These are phyloP conservation scores for Alternaria tenuissima DNA, from an alignment of 2,329 filamentous ascomycete species.

Conservation along the genomic window DNA sequence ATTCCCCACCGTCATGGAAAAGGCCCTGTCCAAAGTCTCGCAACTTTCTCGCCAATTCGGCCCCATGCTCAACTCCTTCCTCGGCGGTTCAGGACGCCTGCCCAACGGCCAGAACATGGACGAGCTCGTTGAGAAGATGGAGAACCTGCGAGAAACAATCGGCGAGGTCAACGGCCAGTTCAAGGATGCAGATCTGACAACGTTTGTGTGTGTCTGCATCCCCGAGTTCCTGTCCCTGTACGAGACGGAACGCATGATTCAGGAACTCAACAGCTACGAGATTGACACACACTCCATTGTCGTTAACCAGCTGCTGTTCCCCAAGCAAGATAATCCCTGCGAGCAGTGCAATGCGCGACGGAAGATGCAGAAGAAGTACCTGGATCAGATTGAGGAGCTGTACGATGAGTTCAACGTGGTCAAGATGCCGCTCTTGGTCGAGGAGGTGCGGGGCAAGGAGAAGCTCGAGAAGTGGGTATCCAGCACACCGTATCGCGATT, in stretches of 20 bases:
- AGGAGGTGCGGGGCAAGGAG: slow-evolving; percentile 96
- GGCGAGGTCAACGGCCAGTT: slow-evolving; percentile 97
- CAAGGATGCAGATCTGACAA: slow-evolving; percentile 94
- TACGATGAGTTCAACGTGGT: slow-evolving; percentile 99
- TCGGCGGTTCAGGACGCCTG: slow-evolving; percentile 78
- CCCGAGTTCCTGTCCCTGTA: slow-evolving; percentile 96
- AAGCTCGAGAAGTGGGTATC: slow-evolving; percentile 74
- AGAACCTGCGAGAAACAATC: slow-evolving; percentile 91
- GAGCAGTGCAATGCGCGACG: slow-evolving; percentile 94
- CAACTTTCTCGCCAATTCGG: slow-evolving; percentile 95
- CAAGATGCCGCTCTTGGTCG: slow-evolving; percentile 94
- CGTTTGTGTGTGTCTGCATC: slow-evolving; percentile 98
- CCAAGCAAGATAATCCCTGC: slow-evolving; percentile 82
- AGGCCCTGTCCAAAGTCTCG: slow-evolving; percentile 95
- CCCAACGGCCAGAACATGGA: slow-evolving; percentile 93
- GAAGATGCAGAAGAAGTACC: slow-evolving; percentile 99
- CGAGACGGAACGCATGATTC: slow-evolving; percentile 99
- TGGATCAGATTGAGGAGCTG: slow-evolving; percentile 97
- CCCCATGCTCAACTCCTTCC: slow-evolving; percentile 91
- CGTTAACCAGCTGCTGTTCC: slow-evolving; percentile 96
- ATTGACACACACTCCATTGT: slow-evolving; percentile 98
- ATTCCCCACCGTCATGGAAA: slow-evolving; percentile 97
- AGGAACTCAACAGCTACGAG: slow-evolving; percentile 89
- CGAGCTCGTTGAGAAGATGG: slow-evolving; percentile 94
- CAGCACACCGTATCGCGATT: not conserved